Base-by-base conservation (phyloP, 169 alveolate genomes). In the Ichthyophthirius multifiliis region DNA sequence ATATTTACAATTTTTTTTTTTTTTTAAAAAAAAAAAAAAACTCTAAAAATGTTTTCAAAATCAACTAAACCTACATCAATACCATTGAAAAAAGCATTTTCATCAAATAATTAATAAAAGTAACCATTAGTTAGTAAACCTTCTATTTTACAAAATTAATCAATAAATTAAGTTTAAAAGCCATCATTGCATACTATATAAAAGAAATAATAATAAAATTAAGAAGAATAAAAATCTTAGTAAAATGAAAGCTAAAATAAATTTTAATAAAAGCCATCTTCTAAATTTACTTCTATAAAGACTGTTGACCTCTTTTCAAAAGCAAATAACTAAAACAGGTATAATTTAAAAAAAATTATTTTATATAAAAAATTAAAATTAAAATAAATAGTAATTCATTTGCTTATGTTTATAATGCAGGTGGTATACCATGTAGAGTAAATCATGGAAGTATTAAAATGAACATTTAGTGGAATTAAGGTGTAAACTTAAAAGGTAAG, bases 351-450 rank as follows among this genome's bases (percentile, higher is more conserved):
- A 27, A 34, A 31, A 16, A 18, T 67, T 5, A n/a, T 2, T 18
- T 32, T 12, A 13, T 34, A 15, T 1, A 12, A 32, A 15, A 32
- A 3, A 32, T 65, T 13, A 30, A 12, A 0, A 30, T 15, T 65
- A 31, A 13, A 9, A 0, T 12, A 65, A 3, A 37, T 44, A 79
- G 86, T 32, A 79, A 79, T 71, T 79, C 86, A 10, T 91, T 94
- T 82, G 93, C 94, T 16, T 80, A 89, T 78, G 93, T 91, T 31
- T 94, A 94, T 74, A 44, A 83, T 20, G 85, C 94, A 13, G 94
- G 94, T 32, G 91, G 95, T 23, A 89, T 94, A 20, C 97, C 97
- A 0, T 89, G 95, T 65, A 87, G 95, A 90, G 75, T 91, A 2
- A 74, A 85, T 55, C 95, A 94, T 84, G 94, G 93, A 18, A 74